Evolutionary conservation across 805 yeast genomes (phyloP).

Genomic region (Cephaloascus fragrans): DNA sequence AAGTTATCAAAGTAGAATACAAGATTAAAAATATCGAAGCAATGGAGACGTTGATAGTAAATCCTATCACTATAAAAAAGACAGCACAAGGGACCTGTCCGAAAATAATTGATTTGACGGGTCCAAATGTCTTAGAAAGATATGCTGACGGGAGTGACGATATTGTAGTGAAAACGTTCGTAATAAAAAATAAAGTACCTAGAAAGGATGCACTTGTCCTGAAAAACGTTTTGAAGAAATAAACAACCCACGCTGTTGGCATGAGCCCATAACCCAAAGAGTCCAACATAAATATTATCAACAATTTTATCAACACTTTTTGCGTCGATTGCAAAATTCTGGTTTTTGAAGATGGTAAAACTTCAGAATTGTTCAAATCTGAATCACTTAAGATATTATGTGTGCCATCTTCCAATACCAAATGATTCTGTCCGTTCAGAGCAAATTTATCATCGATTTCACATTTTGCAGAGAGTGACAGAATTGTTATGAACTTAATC

Average conservation of each 20-base stretch:
- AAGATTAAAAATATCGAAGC: conserved; percentile 45
- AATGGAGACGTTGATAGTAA: conserved; percentile 16
- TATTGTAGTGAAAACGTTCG: conserved; percentile 53
- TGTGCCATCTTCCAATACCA: conserved; percentile 12
- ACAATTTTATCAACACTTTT: conserved; percentile 33
- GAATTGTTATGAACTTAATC: conserved; percentile 39
- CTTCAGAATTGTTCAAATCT: conserved; percentile 1
- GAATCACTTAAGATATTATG: conserved; percentile 7
- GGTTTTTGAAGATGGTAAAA: conserved; percentile 11
- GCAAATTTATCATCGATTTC: conserved; percentile 24
- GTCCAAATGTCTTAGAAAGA: conserved; percentile 61
- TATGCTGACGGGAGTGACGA: conserved; percentile 73
- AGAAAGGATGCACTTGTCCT: conserved; percentile 42
- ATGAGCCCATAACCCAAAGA: conserved; percentile 85
- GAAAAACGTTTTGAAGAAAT: conserved; percentile 58
- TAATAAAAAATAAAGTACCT: conserved; percentile 59
- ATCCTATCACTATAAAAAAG: conserved; percentile 36
- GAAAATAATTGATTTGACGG: conserved; percentile 62
- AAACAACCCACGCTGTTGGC: conserved; percentile 84
- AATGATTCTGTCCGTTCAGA: conserved; percentile 9
- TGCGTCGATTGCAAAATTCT: conserved; percentile 34
- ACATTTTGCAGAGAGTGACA: conserved; percentile 40
- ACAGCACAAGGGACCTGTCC: conserved; percentile 76
- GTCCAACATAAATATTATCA: conserved; percentile 68
- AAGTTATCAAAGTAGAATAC: conserved; percentile 57